phyloP scores from a whole-genome alignment of 257 asterid genomes.

The Eucommia ulmoides region DNA sequence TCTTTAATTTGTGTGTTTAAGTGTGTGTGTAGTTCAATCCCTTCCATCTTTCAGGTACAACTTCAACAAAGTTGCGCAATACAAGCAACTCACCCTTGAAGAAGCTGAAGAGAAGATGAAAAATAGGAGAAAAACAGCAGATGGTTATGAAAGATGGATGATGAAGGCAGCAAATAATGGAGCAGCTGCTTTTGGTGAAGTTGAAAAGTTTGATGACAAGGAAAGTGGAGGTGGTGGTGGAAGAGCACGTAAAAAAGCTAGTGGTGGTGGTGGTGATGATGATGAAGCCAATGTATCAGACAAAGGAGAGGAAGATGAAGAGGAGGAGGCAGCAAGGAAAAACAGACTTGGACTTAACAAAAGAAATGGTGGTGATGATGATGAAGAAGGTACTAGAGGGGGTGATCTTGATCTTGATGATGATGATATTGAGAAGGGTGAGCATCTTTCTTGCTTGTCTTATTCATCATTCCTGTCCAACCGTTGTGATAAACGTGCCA shows the following conservation, averaged over 20 bases:
- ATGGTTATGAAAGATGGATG: slow-evolving; percentile 98
- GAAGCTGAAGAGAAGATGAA: slow-evolving; percentile 99
- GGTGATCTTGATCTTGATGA: slow-evolving; percentile 95
- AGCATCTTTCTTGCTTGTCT: slow-evolving; percentile 10
- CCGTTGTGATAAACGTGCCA: too few species aligned
- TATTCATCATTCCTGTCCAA: too few species aligned
- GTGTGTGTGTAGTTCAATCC: background rate
- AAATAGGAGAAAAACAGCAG: slow-evolving; percentile 94
- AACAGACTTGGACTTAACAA: slow-evolving; percentile 53
- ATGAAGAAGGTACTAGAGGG: slow-evolving; percentile 97
- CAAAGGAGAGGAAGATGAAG: slow-evolving; percentile 95
- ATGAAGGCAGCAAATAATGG: slow-evolving; percentile 95
- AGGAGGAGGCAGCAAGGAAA: slow-evolving; percentile 68
- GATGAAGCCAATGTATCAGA: slow-evolving; percentile 79
- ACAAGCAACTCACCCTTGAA: slow-evolving; percentile 93
- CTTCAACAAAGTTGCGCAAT: slow-evolving; percentile 93
- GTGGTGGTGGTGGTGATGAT: slow-evolving; percentile 78
- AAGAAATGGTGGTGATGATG: slow-evolving; percentile 59
- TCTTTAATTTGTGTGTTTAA: background rate
- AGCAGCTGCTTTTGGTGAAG: slow-evolving; percentile 94
- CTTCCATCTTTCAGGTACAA: slow-evolving; percentile 48
- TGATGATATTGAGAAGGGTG: slow-evolving; percentile 92
- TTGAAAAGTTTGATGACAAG: slow-evolving; percentile 58
- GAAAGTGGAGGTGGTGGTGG: slow-evolving; percentile 65
- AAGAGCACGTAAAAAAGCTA: slow-evolving; percentile 59